These are phyloP conservation scores for Calonectria pseudoturangicola DNA, from an alignment of 2,329 filamentous ascomycete species.

Conservation along the genomic window DNA sequence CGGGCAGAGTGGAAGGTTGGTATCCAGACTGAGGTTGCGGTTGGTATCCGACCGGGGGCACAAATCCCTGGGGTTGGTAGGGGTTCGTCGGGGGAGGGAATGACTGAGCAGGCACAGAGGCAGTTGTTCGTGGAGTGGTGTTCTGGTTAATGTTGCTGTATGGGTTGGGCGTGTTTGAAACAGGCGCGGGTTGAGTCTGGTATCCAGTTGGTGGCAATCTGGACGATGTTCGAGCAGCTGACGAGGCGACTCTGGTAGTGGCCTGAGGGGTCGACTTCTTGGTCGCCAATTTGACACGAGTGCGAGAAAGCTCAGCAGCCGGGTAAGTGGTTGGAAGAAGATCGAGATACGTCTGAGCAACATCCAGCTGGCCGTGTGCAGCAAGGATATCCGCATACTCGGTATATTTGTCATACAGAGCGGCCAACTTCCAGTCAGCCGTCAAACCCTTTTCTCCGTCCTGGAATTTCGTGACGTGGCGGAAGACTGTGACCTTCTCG, in stretches of 20 bases:
- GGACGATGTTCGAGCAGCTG: conserved; percentile 60
- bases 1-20: conserved; percentile 62
- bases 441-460: conserved; percentile 83
- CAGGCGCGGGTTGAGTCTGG: conserved; percentile 64
- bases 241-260: conserved; percentile 50
- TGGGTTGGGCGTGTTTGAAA: conserved; percentile 55
- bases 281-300: conserved; percentile 89
- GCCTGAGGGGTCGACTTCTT: conserved; percentile 65
- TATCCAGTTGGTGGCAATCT: conserved; percentile 68
- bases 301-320: conserved; percentile 89
- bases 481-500: conserved; percentile 98
- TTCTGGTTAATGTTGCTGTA: conserved; percentile 66
- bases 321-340: conserved; percentile 89
- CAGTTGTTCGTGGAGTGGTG: conserved; percentile 48
- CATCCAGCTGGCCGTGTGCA: conserved; percentile 88
- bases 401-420: conserved; percentile 94
- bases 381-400: conserved; percentile 98
- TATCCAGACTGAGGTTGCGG: conserved; percentile 65
- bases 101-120: conserved; percentile 55
- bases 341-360: conserved; percentile 93
- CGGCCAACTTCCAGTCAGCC: conserved; percentile 90
- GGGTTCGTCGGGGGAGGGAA: conserved; percentile 63
- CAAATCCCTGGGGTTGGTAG: conserved; percentile 58
- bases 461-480: conserved; percentile 92
- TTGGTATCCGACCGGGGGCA: conserved; percentile 57